Evolutionary conservation across 306 rosid species (phyloP).

Genomic region (Oxytropis ochrocephala): DNA sequence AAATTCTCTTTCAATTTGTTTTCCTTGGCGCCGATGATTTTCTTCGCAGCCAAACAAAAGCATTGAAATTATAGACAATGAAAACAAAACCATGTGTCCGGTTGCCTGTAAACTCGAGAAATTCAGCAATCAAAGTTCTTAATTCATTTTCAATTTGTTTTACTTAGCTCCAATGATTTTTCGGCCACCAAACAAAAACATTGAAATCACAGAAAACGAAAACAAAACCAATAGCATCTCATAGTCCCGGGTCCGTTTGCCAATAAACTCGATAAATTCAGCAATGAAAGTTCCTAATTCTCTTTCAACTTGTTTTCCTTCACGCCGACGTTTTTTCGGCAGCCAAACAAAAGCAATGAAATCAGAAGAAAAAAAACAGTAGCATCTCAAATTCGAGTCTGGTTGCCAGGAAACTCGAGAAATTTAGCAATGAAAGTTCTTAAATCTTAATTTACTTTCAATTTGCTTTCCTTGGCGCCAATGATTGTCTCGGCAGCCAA

Average conservation of each 20-base stretch:
- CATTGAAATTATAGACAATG: background rate
- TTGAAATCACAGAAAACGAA: conserved; percentile 1
- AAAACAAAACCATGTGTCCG: background rate
- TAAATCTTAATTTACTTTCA: background rate
- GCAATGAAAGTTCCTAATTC: background rate
- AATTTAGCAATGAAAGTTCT: background rate
- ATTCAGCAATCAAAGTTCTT: background rate
- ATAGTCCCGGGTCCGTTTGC: background rate
- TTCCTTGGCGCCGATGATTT: background rate
- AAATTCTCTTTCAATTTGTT: background rate
- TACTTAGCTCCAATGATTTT: background rate
- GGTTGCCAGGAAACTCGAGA: background rate
- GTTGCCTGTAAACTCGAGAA: background rate
- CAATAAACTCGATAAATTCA: background rate
- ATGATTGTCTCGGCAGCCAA: background rate
- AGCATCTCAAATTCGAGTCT: background rate
- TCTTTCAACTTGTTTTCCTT: background rate
- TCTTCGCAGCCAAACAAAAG: background rate
- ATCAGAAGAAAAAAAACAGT: background rate
- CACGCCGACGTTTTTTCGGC: background rate
- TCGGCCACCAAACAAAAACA: background rate
- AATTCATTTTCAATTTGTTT: background rate
- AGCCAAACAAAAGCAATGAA: background rate
- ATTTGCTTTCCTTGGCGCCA: background rate
- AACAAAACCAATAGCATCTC: background rate